Base-by-base conservation (phyloP, 805 yeast species). In the Pichia manshurica region DNA sequence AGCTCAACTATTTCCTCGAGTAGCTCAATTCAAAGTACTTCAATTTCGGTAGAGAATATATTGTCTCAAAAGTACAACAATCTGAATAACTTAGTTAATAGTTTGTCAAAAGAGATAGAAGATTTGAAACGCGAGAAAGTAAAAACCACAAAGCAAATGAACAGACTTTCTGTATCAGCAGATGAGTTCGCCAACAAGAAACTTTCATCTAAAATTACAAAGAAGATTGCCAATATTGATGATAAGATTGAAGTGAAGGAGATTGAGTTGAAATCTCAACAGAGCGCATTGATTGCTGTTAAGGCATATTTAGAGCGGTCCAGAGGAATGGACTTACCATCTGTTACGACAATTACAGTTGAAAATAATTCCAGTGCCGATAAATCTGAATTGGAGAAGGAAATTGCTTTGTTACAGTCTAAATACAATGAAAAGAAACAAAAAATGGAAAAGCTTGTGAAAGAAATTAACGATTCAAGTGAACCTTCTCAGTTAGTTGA, bases 401-500 rank as follows among this genome's bases (percentile, higher is more conserved):
- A 55, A 29, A 47, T 52, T 15, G 15, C 7, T 2, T 42, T 31
- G 5, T 36, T 48, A 12, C 48, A 48, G 29, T 12, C 19, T 10
- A 45, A 46, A 17, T 48, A 48, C 34, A 22, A 48, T 7, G 21
- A 33, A 5, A 50, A 50, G 41, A 47, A 44, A 17, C 32, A 42
- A 13, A 37, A 40, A 33, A 10, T 50, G 25, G 39, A 45, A 6
- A 10, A n/a, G 4, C 44, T 58, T 43, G 57, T 53, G 17, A 57
- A 57, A n/a, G 55, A 55, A 5, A 23, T 61, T 20, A 53, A 63
- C 9, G 60, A 61, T 41, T n/a, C 46, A 3, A 25, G 25, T 25
- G 37, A 39, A 29, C 43, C 50, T 21, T 6, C 17, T 2, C 23
- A 33, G 21, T 25, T 50, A 31, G 50, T 42, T 19, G 39, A 36